phyloP scores from a whole-genome alignment of 1,284 basidiomycete genomes.

The Albatrellus sp. region DNA sequence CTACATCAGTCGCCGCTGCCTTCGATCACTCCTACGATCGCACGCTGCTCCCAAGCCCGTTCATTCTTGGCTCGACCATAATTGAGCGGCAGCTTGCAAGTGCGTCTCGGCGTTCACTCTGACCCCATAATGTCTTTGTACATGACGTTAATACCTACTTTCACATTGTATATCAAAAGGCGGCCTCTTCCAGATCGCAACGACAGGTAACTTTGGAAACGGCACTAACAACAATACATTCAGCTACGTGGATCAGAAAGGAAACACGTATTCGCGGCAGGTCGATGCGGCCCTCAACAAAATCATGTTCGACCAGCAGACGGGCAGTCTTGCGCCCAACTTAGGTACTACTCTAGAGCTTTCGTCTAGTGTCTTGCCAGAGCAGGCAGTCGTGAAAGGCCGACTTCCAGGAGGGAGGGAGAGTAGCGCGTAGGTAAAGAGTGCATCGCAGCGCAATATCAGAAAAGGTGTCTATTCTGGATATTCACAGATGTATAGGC shows the following conservation, averaged over 20 bases:
- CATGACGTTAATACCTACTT: not conserved
- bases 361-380: slow-evolving; percentile 2
- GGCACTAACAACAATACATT: slow-evolving; percentile 62
- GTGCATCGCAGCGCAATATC: not conserved
- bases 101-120: slow-evolving; percentile 15
- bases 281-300: slow-evolving; percentile 49
- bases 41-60: slow-evolving; percentile 40
- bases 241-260: slow-evolving; percentile 40
- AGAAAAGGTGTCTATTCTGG: no score
- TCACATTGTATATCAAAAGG: slow-evolving; percentile 27
- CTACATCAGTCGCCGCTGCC: slow-evolving; percentile 31
- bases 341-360: slow-evolving; percentile 7
- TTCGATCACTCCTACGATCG: slow-evolving; percentile 65
- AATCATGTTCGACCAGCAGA: slow-evolving; percentile 47
- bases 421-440: not conserved
- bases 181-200: slow-evolving; percentile 37
- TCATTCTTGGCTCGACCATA: slow-evolving; percentile 46
- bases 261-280: slow-evolving; percentile 49
- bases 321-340: slow-evolving; percentile 37
- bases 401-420: slow-evolving; percentile 30
- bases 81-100: slow-evolving; percentile 44
- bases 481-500: no score
- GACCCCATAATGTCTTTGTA: not conserved
- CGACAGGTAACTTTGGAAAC: slow-evolving; percentile 44
- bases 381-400: slow-evolving; percentile 17